Evolutionary conservation across 164 flowering plant species (phyloP).

Genomic region (Akebia trifoliata): DNA sequence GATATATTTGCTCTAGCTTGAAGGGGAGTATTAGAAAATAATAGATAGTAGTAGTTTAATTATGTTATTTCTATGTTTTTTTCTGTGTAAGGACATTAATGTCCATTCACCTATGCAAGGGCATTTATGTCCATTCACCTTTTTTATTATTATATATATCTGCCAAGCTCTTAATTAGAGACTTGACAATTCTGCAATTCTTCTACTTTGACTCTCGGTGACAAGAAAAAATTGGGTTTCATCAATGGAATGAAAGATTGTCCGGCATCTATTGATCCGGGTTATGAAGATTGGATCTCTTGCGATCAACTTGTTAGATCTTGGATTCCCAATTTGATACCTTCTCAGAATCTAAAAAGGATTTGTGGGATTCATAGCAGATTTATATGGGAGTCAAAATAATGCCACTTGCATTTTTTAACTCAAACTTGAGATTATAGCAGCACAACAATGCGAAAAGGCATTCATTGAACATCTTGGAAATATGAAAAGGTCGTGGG

Average conservation of each 20-base stretch:
- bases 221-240: conserved; percentile 5
- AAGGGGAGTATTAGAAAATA: no score
- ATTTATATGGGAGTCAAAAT: conserved; percentile 7
- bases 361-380: conserved; percentile 10
- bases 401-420: conserved; percentile 13
- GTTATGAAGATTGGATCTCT: conserved; percentile 4
- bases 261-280: not conserved
- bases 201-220: not conserved
- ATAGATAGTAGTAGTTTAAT: no score
- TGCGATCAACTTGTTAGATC: conserved; percentile 8
- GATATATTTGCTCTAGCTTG: no score
- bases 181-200: no score
- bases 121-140: no score
- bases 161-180: no score
- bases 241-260: not conserved
- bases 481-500: conserved; percentile 14
- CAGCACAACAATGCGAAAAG: conserved; percentile 9
- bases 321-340: conserved; percentile 10
- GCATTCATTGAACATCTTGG: conserved; percentile 14
- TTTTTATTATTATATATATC: no score
- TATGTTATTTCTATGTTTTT: no score
- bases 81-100: no score
- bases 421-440: conserved; percentile 9
- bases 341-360: conserved; percentile 1
- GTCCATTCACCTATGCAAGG: no score